phyloP scores from a whole-genome alignment of 179 eudicot species.

The Patellifolia procumbens region DNA sequence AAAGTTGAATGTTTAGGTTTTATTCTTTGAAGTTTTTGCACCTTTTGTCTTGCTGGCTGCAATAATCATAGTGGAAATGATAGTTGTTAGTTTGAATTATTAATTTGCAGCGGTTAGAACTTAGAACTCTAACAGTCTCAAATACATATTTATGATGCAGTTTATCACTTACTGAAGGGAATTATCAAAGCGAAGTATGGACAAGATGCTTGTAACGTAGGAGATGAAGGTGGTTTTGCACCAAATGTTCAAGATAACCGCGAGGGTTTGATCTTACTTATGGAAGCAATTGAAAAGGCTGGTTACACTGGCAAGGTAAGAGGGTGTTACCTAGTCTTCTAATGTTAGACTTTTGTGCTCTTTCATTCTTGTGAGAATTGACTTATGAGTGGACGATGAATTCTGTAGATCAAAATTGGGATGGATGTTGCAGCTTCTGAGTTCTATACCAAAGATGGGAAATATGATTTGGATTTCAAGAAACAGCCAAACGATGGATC shows the following conservation, averaged over 20 bases:
- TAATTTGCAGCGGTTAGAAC: neutral
- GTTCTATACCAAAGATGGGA: slow-evolving; percentile 85
- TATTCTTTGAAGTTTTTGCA: neutral
- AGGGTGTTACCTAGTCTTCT: neutral
- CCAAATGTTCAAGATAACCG: slow-evolving; percentile 97
- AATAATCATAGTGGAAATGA: neutral
- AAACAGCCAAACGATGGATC: slow-evolving; percentile 98
- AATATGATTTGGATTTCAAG: slow-evolving; percentile 94
- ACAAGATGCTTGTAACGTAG: slow-evolving; percentile 98
- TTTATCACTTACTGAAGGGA: slow-evolving; percentile 86
- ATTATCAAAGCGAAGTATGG: slow-evolving; percentile 96
- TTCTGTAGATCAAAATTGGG: slow-evolving; percentile 87
- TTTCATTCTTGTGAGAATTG: slow-evolving; percentile 5
- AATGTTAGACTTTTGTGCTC: neutral
- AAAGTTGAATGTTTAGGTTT: neutral
- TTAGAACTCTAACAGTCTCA: slow-evolving; percentile 4
- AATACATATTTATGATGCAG: slow-evolving; percentile 33
- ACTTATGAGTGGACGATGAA: slow-evolving; percentile 20
- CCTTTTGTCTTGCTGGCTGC: neutral
- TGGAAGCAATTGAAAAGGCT: slow-evolving; percentile 98
- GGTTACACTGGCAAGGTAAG: slow-evolving; percentile 93
- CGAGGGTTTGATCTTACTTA: slow-evolving; percentile 81
- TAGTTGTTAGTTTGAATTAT: neutral
- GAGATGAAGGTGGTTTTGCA: slow-evolving; percentile 99
- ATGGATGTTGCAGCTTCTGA: slow-evolving; percentile 99